Percentiles rank a stretch among this genome's conserved stretches.
Evolutionary conservation across 139 green algal species (phyloP).

Genomic region (Coelastrella sp.): DNA sequence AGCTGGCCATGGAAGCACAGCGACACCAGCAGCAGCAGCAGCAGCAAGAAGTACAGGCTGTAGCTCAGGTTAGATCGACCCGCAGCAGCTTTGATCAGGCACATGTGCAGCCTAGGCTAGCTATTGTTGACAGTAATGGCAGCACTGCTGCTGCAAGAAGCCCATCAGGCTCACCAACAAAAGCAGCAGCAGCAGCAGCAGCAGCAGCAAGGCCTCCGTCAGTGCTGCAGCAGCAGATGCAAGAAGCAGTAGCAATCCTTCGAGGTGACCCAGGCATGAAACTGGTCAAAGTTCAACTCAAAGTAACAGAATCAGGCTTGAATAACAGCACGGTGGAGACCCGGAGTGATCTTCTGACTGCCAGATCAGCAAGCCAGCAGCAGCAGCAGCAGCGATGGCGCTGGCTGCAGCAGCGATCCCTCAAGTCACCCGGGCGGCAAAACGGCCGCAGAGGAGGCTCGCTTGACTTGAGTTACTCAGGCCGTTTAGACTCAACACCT

Average conservation of each 20-base stretch:
- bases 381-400: too few species aligned
- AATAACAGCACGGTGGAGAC: too few species aligned
- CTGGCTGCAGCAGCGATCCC: too few species aligned
- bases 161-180: background rate
- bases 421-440: too few species aligned
- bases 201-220: background rate
- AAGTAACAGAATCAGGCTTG: background rate
- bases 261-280: background rate
- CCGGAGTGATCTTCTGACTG: too few species aligned
- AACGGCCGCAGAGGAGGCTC: too few species aligned
- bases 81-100: too few species aligned
- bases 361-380: too few species aligned
- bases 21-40: background rate
- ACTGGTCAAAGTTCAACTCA: conserved; percentile 14
- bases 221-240: conserved; percentile 28
- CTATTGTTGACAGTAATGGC: background rate
- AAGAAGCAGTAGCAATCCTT: conserved; percentile 16
- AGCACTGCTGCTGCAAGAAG: background rate
- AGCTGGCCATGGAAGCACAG: background rate
- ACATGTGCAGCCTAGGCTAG: too few species aligned
- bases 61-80: too few species aligned
- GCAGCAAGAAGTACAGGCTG: background rate
- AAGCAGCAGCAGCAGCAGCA: conserved; percentile 6
- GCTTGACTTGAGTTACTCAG: too few species aligned
- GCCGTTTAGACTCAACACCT: too few species aligned